Conservation (phyloP, 2,329 filamentous ascomycete species). For the Ampelomyces quisqualis region DNA sequence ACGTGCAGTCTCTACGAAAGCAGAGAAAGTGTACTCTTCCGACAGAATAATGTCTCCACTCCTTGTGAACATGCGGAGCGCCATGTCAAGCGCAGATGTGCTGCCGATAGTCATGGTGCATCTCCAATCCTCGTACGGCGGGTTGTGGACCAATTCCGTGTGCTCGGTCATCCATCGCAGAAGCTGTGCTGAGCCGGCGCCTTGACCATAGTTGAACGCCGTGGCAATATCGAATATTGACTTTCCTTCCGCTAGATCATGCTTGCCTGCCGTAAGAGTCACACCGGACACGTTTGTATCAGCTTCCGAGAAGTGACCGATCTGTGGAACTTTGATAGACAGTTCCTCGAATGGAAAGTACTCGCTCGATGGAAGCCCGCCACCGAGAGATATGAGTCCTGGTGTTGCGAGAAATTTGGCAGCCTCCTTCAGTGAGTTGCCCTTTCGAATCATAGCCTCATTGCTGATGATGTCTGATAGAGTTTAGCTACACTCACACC, state of each 20-base stretch:
- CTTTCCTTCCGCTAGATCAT: constrained; percentile 70
- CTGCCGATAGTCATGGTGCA: constrained; percentile 81
- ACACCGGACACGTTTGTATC: constrained; percentile 63
- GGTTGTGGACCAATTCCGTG: constrained; percentile 84
- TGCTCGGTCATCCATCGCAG: constrained; percentile 92
- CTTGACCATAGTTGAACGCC: constrained; percentile 90
- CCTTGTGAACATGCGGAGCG: constrained; percentile 76
- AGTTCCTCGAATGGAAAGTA: constrained; percentile 90
- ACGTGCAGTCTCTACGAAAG: constrained; percentile 65
- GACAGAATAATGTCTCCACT: constrained; percentile 77
- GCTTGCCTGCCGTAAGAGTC: constrained; percentile 71
- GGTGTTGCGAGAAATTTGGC: constrained; percentile 77
- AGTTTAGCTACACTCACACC: not conserved
- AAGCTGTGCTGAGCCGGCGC: constrained; percentile 81
- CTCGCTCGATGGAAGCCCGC: constrained; percentile 82
- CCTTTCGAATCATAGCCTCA: constrained; percentile 57
- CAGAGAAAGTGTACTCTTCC: constrained; percentile 89
- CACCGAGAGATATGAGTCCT: constrained; percentile 86
- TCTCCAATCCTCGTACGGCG: constrained; percentile 88
- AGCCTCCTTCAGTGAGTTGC: constrained; percentile 74
- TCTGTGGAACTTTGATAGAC: constrained; percentile 68
- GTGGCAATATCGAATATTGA: constrained; percentile 75
- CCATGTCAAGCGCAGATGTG: constrained; percentile 81
- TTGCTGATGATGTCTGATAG: constrained; percentile 44
- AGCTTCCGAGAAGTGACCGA: constrained; percentile 69